Evolutionary conservation across 306 rosid genomes (phyloP).

Genomic region (Prunus mongolica): DNA sequence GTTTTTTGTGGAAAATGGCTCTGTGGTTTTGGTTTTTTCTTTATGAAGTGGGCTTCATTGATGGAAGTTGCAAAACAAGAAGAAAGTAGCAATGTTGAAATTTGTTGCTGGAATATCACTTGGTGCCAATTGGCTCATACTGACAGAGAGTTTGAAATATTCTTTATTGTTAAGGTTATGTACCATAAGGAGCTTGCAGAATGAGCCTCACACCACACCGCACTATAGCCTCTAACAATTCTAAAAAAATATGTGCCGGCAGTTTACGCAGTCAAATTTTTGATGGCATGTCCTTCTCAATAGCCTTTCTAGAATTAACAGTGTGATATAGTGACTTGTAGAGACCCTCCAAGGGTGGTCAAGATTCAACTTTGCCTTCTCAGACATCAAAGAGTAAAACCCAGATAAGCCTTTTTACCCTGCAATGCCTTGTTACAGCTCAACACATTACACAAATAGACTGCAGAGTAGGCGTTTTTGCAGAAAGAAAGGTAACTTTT

Average conservation of each 20-base stretch:
- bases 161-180: neutral
- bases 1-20: conserved; percentile 6
- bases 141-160: conserved; percentile 2
- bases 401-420: neutral
- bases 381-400: neutral
- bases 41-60: neutral
- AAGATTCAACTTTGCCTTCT: neutral
- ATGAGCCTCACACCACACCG: conserved; percentile 38
- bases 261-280: conserved; percentile 30
- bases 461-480: neutral
- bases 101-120: conserved; percentile 6
- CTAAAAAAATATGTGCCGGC: conserved; percentile 45
- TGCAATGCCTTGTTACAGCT: too few species aligned
- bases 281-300: conserved; percentile 14
- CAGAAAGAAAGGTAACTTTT: neutral
- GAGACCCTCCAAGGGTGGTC: neutral
- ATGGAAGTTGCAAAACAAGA: conserved; percentile 10
- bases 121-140: conserved; percentile 41
- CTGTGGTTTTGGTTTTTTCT: conserved; percentile 1
- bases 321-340: neutral
- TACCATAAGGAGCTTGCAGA: neutral
- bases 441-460: neutral
- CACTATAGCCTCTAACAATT: neutral
- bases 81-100: conserved; percentile 5
- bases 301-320: neutral